Conservation (phyloP, 2,329 filamentous ascomycete genomes). For the Chalaropsis ovoidea region DNA sequence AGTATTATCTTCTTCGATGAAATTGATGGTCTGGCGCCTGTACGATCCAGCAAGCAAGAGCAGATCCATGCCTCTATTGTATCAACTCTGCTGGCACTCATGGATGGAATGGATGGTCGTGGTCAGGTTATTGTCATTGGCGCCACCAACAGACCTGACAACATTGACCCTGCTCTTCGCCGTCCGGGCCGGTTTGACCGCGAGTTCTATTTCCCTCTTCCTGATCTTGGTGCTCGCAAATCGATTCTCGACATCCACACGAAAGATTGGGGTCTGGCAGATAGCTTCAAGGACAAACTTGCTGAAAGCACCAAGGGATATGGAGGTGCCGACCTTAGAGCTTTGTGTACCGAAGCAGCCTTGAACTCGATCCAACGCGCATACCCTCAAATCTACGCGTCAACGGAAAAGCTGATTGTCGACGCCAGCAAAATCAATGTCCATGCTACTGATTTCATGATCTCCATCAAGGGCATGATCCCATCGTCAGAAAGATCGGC, state of each 20-base stretch:
- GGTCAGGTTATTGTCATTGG: constrained; percentile 98
- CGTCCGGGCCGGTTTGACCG: constrained; percentile 90
- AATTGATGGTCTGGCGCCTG: constrained; percentile 91
- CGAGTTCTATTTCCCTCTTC: constrained; percentile 95
- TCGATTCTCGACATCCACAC: constrained; percentile 94
- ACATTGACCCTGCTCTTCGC: constrained; percentile 89
- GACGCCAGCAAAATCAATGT: constrained; percentile 76
- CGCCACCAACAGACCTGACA: constrained; percentile 94
- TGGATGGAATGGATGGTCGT: constrained; percentile 98
- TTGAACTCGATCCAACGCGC: constrained; percentile 91
- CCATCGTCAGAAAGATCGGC: constrained; percentile 88
- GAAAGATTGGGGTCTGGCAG: constrained; percentile 76
- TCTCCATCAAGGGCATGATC: constrained; percentile 90
- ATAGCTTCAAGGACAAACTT: constrained; percentile 69
- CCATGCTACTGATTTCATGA: constrained; percentile 90
- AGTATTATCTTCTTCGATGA: constrained; percentile 97
- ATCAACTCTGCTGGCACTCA: constrained; percentile 81
- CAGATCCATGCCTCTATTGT: constrained; percentile 98
- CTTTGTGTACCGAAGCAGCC: constrained; percentile 89
- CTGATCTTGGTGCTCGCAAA: constrained; percentile 66
- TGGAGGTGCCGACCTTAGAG: constrained; percentile 86
- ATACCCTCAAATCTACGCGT: constrained; percentile 91
- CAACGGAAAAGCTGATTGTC: constrained; percentile 80
- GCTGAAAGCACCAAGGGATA: constrained; percentile 91
- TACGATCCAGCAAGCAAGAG: constrained; percentile 94